Conservation (phyloP, 2,329 filamentous ascomycete species). For the Fusarium tjaetaba region DNA sequence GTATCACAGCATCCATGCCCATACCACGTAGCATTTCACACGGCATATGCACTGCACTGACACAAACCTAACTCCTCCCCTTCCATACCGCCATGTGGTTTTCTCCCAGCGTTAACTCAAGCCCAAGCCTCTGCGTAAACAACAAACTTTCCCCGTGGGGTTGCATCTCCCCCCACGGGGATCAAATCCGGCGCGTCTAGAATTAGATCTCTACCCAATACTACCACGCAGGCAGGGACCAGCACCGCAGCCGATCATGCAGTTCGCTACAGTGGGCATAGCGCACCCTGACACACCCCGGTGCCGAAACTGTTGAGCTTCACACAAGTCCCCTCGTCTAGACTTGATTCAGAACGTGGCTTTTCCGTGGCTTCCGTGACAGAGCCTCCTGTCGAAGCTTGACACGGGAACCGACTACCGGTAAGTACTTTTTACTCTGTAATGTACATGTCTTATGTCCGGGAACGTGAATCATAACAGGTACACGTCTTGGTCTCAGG, state of each 20-base stretch:
- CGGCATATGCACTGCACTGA: not conserved
- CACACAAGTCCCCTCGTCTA: not conserved
- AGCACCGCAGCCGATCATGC: not conserved
- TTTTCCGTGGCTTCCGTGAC: not conserved
- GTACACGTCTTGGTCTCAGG: not conserved
- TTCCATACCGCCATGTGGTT: not conserved
- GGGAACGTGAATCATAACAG: not conserved
- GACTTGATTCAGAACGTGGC: not conserved
- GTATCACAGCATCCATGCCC: not conserved
- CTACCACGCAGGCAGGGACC: not conserved
- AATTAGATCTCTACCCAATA: not conserved
- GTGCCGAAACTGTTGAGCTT: not conserved
- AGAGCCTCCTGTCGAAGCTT: not conserved
- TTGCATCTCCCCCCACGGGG: not conserved
- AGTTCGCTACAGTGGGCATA: not conserved
- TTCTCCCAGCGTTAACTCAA: not conserved
- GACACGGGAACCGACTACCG: not conserved
- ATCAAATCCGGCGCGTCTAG: not conserved
- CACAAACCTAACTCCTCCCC: no score
- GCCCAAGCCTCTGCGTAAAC: not conserved
- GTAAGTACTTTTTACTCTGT: rapidly evolving
- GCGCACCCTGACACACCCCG: not conserved
- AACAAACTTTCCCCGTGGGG: not conserved
- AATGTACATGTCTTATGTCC: not conserved
- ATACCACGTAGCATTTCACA: not conserved